These are phyloP conservation scores for Cutaneotrichosporon cavernicola DNA, from an alignment of 1,284 basidiomycete genomes.

Conservation along the genomic window DNA sequence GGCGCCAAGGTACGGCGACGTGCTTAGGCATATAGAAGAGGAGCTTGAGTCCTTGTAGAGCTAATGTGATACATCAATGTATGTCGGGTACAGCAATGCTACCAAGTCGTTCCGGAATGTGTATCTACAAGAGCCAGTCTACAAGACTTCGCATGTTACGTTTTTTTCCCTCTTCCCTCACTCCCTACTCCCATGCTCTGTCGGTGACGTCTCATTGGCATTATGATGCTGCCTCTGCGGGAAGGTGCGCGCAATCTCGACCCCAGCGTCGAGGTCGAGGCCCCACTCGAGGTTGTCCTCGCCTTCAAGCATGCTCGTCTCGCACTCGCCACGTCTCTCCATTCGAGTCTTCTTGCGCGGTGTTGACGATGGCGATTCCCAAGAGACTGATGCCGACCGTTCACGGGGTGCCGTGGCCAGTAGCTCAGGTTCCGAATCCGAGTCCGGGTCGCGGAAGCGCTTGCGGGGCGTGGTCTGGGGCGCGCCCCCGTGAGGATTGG, in stretches of 20 bases:
- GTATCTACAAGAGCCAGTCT: not conserved
- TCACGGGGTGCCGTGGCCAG: not conserved
- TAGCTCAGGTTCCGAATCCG: not conserved
- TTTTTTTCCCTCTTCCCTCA: too few relatives aligned
- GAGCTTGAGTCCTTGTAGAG: not conserved
- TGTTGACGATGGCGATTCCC: not conserved
- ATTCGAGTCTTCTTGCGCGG: conserved; percentile 22
- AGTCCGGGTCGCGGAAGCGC: not conserved
- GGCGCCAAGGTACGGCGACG: conserved; percentile 33
- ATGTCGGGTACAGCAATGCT: not conserved
- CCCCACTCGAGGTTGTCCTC: conserved; percentile 44
- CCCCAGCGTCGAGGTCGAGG: conserved; percentile 40
- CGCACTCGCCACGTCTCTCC: conserved; percentile 21
- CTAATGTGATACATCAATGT: not conserved
- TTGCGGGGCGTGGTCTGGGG: conserved; percentile 15
- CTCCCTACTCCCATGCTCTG: too few relatives aligned
- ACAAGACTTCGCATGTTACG: not conserved
- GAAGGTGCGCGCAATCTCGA: conserved; percentile 33
- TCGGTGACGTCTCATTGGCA: not conserved
- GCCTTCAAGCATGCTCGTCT: conserved; percentile 6
- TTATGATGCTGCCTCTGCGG: conserved; percentile 36
- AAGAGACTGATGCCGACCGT: not conserved
- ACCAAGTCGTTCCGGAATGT: not conserved
- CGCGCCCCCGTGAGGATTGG: not conserved
- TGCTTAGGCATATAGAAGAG: conserved; percentile 13